A percentile compares a stretch with the other conserved stretches of the same genome.
These are phyloP conservation scores for Mycena haematopus DNA, from an alignment of 768 basidiomycete genomes.

Conservation along the genomic window DNA sequence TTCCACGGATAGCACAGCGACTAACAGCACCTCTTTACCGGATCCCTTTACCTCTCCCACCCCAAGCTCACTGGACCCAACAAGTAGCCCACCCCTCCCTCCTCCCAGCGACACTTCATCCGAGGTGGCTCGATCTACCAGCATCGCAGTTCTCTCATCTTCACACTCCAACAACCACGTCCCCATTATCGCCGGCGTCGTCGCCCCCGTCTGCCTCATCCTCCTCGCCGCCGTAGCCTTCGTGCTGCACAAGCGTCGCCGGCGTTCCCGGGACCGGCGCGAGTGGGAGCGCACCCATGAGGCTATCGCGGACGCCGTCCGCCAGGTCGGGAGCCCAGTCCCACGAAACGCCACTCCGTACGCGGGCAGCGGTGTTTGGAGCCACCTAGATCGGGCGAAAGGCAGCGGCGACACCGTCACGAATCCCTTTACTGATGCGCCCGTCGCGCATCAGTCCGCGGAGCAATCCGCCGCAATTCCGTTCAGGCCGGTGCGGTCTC, in stretches of 20 bases:
- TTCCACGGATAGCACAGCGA: background rate
- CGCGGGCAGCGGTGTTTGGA: background rate
- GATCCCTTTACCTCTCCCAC: background rate
- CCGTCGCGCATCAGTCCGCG: background rate
- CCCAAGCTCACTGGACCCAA: background rate
- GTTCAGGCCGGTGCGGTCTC: background rate
- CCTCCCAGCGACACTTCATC: background rate
- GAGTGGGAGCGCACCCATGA: constrained; percentile 29
- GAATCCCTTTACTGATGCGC: constrained; percentile 1
- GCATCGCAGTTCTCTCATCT: background rate
- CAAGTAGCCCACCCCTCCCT: background rate
- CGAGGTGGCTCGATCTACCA: background rate
- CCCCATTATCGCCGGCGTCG: constrained; percentile 20
- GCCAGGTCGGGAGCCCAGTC: constrained; percentile 8
- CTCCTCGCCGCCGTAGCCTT: background rate
- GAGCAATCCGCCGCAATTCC: background rate
- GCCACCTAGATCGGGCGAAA: background rate
- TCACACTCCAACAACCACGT: background rate
- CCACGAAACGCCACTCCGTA: background rate
- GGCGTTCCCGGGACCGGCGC: constrained; percentile 20
- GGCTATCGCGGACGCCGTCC: constrained; percentile 22
- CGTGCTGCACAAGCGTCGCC: constrained; percentile 17
- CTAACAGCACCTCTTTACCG: background rate
- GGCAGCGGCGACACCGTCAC: constrained; percentile 6
- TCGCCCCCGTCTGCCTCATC: constrained; percentile 9